Evolutionary conservation across 1,284 basidiomycete species (phyloP).

Genomic region (Leccinum subatratum): DNA sequence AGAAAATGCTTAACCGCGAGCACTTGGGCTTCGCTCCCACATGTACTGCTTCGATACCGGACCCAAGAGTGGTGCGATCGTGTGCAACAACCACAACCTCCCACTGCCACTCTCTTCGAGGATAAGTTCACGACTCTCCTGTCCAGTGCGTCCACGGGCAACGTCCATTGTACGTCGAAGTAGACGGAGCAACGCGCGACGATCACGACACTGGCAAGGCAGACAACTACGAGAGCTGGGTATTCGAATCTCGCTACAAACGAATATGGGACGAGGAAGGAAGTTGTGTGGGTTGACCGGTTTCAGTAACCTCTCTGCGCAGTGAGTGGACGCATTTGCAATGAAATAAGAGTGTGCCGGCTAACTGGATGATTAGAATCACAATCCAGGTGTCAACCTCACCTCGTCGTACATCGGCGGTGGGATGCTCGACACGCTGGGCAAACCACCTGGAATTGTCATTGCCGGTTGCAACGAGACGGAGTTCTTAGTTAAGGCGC

Average conservation of each 20-base stretch:
- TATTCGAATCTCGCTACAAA: not conserved
- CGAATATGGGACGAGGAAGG: not conserved
- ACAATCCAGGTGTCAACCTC: not conserved
- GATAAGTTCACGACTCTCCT: not conserved
- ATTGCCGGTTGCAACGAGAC: not conserved
- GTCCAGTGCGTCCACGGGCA: not conserved
- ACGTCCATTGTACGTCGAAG: not conserved
- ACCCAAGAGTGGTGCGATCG: not conserved
- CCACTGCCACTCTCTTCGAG: not conserved
- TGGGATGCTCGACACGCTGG: not conserved
- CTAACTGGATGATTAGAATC: not conserved
- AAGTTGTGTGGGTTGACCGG: not conserved
- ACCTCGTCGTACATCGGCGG: not conserved
- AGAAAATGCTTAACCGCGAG: too few species aligned
- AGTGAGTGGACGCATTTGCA: not conserved
- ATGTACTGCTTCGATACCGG: not conserved
- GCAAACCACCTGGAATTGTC: too few species aligned
- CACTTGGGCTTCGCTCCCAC: too few species aligned
- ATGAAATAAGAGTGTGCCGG: too few species aligned
- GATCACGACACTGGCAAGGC: not conserved
- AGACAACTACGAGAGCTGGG: not conserved
- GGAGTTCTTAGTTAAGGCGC: not conserved
- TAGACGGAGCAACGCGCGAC: too few species aligned
- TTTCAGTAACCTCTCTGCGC: not conserved
- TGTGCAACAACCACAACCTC: not conserved